These are phyloP conservation scores for Macrolepiota dolichaula DNA, from an alignment of 768 basidiomycete genomes.

Conservation along the genomic window DNA sequence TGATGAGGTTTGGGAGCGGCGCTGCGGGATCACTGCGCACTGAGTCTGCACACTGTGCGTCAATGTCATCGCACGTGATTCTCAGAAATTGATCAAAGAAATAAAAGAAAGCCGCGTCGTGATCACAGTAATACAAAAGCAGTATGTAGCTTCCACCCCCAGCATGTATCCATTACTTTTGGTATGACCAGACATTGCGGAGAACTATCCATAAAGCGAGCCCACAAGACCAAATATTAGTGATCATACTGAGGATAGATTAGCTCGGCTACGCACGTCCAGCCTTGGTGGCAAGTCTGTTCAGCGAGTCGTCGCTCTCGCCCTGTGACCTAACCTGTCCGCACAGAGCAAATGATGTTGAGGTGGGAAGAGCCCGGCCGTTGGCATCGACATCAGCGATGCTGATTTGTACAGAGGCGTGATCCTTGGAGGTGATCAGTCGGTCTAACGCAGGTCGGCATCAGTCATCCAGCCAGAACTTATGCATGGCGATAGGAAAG, in stretches of 20 bases:
- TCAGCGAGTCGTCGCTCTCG: conserved; percentile 95
- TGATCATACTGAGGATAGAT: background rate
- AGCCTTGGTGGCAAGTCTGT: conserved; percentile 92
- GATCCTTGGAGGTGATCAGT: conserved; percentile 98
- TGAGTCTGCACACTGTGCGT: background rate
- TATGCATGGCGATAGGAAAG: background rate
- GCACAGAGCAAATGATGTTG: conserved; percentile 91
- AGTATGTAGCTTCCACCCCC: conserved; percentile 7
- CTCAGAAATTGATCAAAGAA: background rate
- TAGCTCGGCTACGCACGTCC: conserved; percentile 66
- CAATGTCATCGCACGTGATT: conserved; percentile 11
- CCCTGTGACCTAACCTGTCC: conserved; percentile 93
- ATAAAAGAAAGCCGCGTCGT: conserved; percentile 1
- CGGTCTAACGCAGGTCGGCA: conserved; percentile 61
- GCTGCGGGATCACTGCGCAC: conserved; percentile 9
- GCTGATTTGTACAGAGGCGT: conserved; percentile 96
- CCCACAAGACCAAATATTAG: background rate
- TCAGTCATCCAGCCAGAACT: background rate
- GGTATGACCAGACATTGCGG: conserved; percentile 94
- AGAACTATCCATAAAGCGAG: conserved; percentile 60
- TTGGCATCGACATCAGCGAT: conserved; percentile 91
- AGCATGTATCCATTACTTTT: conserved; percentile 61
- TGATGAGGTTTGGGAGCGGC: background rate
- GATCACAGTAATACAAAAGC: conserved; percentile 5
- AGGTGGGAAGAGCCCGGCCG: conserved; percentile 73